These are phyloP conservation scores for Neurospora cerealis DNA, from an alignment of 495 filamentous ascomycete genomes.

Conservation along the genomic window DNA sequence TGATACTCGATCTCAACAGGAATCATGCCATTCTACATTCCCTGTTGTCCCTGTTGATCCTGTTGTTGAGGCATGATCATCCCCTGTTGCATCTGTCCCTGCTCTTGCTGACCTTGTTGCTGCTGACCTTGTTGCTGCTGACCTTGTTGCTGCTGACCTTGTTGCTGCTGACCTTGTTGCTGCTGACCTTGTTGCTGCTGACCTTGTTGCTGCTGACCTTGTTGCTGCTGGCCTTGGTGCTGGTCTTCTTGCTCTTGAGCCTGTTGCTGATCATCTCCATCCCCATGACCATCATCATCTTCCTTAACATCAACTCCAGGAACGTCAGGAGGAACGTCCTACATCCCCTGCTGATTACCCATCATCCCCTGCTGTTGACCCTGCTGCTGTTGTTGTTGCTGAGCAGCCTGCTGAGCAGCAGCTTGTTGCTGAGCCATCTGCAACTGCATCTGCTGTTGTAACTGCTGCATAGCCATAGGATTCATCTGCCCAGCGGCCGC, in stretches of 20 bases:
- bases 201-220: not conserved
- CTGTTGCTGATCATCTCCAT: conserved; percentile 1
- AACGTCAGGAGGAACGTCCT: not conserved
- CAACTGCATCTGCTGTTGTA: not conserved
- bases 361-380: conserved; percentile 16
- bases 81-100: conserved; percentile 25
- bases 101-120: conserved; percentile 22
- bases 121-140: conserved; percentile 19
- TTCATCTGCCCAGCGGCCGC: not conserved
- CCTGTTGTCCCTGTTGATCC: not conserved
- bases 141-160: conserved; percentile 1
- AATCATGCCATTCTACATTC: not conserved
- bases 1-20: not conserved
- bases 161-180: conserved; percentile 25
- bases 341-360: conserved; percentile 1
- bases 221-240: conserved; percentile 9
- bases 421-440: conserved; percentile 13
- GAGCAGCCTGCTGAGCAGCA: not conserved
- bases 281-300: not conserved
- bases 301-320: not conserved
- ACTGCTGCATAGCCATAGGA: not conserved
- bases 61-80: not conserved
- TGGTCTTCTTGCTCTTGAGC: conserved; percentile 28
- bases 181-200: not conserved
- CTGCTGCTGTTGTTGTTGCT: not conserved